Conservation (phyloP, 2,329 filamentous ascomycete species). For the Pyrenophora graminea region DNA sequence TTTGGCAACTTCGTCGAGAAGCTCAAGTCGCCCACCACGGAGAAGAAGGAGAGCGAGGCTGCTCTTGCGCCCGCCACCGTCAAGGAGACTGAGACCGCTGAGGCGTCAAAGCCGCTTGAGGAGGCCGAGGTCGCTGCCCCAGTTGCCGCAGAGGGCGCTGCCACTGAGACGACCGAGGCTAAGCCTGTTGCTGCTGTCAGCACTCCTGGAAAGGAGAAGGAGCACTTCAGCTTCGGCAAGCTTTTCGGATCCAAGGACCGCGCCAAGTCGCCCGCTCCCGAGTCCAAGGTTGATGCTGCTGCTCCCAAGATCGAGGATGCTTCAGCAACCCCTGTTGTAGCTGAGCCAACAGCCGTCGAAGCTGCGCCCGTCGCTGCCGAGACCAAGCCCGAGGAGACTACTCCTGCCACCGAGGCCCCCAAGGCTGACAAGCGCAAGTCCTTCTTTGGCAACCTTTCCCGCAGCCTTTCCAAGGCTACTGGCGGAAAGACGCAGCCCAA, state of each 20-base stretch:
- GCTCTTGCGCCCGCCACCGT: constrained; percentile 52
- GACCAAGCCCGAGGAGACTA: constrained; percentile 48
- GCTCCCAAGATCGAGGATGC: constrained; percentile 30
- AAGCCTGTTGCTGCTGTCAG: constrained; percentile 34
- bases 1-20: constrained; percentile 75
- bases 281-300: constrained; percentile 51
- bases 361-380: constrained; percentile 46
- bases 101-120: constrained; percentile 40
- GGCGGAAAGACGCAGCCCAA: constrained; percentile 43
- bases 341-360: constrained; percentile 24
- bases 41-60: constrained; percentile 74
- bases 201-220: constrained; percentile 52
- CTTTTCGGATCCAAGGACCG: constrained; percentile 58
- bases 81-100: constrained; percentile 53
- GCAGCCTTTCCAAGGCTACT: constrained; percentile 49
- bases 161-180: constrained; percentile 29
- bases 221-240: constrained; percentile 59
- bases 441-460: constrained; percentile 73
- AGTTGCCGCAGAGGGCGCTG: constrained; percentile 30
- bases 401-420: constrained; percentile 43
- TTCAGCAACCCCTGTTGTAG: background rate
- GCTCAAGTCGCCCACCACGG: constrained; percentile 54
- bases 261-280: constrained; percentile 49
- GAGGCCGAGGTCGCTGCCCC: constrained; percentile 49
- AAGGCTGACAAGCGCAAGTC: constrained; percentile 83